Evolutionary conservation across 2,329 filamentous ascomycete genomes (phyloP), one percentile per base, ranked within the genome.

Genomic region (Cryphonectria parasitica): DNA sequence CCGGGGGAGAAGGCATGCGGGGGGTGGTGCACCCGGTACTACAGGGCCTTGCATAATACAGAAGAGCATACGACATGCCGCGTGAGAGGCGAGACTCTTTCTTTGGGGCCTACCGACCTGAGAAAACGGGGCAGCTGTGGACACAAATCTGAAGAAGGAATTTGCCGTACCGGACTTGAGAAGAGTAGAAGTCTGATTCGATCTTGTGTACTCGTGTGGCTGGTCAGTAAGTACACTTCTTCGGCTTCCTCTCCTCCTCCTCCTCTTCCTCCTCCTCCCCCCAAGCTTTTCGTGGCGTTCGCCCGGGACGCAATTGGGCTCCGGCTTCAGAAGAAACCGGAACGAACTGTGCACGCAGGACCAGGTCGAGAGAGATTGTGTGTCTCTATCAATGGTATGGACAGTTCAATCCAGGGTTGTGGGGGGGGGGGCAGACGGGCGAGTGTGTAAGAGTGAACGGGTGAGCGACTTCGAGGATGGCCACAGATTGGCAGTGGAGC

Each of bases 131-230:
- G 41, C 54, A 67, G 22, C 34, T 49, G 62, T 72, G 64, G 58
- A 67, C 19, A 15, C 15, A 22, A 63, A 43, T 6, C 45, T 61
- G 34, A 41, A 58, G 41, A 19, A 68, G 65, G 56, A 66, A 45
- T 45, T 62, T 67, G 56, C 60, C 58, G 64, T 64, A 56, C 65
- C 70, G 66, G 28, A 67, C 39, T 72, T 66, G 60, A n/a, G 60
- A 43, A 15, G 19, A 41, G 34, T 67, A 41, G 43, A 49, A 56
- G 13, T 61, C 31, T 13, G 28, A 63, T 61, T 49, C 28, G 67
- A 41, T 45, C 34, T 10, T 39, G 36, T 31, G 52, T 56, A 2
- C 34, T 28, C 54, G 25, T 10, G 25, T 25, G 52, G 52, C n/a
- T 31, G 54, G 54, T 31, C 7, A 31, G 28, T 34, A 15, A 58